A percentile compares a stretch with the other conserved stretches of the same genome.
phyloP scores from a whole-genome alignment of 2,329 filamentous ascomycete genomes.

The Diaporthe humulicola region DNA sequence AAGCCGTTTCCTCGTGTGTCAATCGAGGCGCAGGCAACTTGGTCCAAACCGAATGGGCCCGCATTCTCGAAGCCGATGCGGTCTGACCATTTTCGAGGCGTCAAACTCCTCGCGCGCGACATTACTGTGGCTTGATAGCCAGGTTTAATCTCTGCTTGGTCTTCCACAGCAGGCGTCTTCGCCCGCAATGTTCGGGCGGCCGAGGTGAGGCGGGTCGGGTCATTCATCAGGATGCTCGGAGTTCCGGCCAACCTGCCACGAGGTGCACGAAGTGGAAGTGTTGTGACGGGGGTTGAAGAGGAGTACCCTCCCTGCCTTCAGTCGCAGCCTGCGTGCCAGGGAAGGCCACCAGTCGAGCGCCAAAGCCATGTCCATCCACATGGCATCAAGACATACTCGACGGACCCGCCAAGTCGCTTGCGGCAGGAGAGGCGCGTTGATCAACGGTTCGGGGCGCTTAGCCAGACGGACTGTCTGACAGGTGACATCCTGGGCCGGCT shows the following conservation, averaged over 20 bases:
- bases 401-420: constrained; percentile 25
- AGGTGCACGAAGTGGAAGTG: not conserved
- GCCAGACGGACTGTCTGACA: constrained; percentile 5
- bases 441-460: constrained; percentile 29
- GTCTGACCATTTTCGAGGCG: constrained; percentile 7
- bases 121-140: constrained; percentile 21
- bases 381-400: constrained; percentile 17
- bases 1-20: not conserved
- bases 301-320: not conserved
- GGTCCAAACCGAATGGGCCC: not conserved
- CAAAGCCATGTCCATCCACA: constrained; percentile 7
- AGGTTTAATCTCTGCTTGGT: constrained; percentile 7
- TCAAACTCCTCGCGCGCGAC: not conserved
- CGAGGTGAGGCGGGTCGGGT: not conserved
- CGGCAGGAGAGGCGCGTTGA: constrained; percentile 24
- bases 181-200: not conserved
- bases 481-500: constrained; percentile 11
- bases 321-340: not conserved
- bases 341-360: constrained; percentile 8
- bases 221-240: constrained; percentile 15
- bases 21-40: not conserved
- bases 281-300: not conserved
- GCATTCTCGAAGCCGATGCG: not conserved
- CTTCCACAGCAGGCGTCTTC: constrained; percentile 4
- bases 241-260: constrained; percentile 28